phyloP scores from a whole-genome alignment of 305 asterid genomes.

The Solanum hybrid region DNA sequence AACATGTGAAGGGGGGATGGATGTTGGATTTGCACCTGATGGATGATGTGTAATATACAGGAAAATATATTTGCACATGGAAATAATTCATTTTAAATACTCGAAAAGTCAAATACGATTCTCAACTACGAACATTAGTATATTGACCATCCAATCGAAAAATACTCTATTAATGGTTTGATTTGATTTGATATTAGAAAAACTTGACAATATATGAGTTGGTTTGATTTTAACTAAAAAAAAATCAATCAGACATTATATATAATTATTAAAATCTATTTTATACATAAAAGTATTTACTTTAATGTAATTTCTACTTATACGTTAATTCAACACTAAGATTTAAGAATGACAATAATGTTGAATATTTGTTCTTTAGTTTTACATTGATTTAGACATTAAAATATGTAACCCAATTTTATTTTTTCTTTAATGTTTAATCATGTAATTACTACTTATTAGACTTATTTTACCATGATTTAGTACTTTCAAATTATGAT shows the following conservation, averaged over 20 bases:
- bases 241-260: no score
- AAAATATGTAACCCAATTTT: no score
- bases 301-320: no score
- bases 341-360: no score
- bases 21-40: not conserved
- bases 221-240: no score
- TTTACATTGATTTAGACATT: not conserved
- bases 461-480: not conserved
- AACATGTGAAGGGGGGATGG: not conserved
- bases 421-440: no score
- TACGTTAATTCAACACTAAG: no score
- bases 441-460: not conserved
- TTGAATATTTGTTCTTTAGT: no score
- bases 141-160: no score
- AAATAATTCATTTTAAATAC: not conserved
- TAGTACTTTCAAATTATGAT: not conserved
- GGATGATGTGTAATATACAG: not conserved
- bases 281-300: no score
- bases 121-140: not conserved
- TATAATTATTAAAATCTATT: no score
- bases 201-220: rapidly evolving
- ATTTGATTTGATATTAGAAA: not conserved
- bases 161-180: not conserved
- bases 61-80: not conserved
- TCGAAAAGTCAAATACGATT: no score